Conservation (phyloP, 176 grass and related monocot species). For the barley (Hordeum vulgare) region DNA sequence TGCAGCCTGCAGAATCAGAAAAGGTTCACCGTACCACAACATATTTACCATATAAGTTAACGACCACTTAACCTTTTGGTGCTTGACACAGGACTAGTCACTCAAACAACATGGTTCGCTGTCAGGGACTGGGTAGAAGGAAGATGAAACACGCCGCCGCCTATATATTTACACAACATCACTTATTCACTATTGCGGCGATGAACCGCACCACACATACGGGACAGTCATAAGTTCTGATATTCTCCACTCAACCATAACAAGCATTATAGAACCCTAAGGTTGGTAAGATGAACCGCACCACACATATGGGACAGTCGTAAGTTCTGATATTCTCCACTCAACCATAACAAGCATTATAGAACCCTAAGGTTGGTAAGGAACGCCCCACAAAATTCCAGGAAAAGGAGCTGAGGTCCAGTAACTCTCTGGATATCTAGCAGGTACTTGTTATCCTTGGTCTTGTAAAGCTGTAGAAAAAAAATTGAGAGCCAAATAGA, state of each 20-base stretch:
- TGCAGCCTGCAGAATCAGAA: background rate
- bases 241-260: slow-evolving; percentile 5
- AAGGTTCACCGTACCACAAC: slow-evolving; percentile 10
- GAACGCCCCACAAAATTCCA: slow-evolving; percentile 79
- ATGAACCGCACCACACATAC: too few species aligned
- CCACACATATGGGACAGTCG: too few species aligned
- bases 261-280: slow-evolving; percentile 52
- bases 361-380: slow-evolving; percentile 42
- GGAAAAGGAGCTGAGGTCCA: slow-evolving; percentile 76
- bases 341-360: too few species aligned
- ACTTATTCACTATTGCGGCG: slow-evolving; percentile 16
- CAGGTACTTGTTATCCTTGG: slow-evolving; percentile 79
- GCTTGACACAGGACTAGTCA: slow-evolving; percentile 9
- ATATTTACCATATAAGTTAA: slow-evolving; percentile 10
- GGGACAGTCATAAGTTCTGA: slow-evolving; percentile 41
- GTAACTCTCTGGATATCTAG: slow-evolving; percentile 81
- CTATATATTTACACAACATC: slow-evolving; percentile 33
- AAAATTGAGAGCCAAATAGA: background rate
- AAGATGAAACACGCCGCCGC: background rate
- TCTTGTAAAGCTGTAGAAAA: slow-evolving; percentile 74
- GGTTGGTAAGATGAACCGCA: too few species aligned
- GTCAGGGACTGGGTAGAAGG: background rate
- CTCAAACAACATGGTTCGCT: slow-evolving; percentile 21
- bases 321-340: too few species aligned
- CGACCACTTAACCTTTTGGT: background rate